Conservation (phyloP, 148 eudicot genomes). For the Hydrangea macrophylla region DNA sequence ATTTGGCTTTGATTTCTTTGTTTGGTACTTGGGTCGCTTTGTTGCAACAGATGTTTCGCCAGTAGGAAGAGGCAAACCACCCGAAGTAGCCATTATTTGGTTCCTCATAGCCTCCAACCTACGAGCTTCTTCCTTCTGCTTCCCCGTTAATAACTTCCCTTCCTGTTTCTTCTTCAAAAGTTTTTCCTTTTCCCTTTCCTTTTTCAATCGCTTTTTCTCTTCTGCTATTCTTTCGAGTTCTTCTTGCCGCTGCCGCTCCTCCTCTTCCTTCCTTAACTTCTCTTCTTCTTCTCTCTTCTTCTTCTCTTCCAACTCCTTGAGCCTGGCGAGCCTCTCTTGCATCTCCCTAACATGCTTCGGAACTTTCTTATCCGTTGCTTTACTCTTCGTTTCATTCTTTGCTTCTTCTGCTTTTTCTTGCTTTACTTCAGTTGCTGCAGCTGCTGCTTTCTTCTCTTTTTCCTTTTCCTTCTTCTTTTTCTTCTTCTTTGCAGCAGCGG, state of each 20-base stretch:
- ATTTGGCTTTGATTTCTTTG: constrained; percentile 63
- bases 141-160: constrained; percentile 70
- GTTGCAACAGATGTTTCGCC: constrained; percentile 41
- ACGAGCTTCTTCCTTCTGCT: constrained; percentile 93
- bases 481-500: constrained; percentile 71
- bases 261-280: constrained; percentile 76
- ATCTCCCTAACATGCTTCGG: constrained; percentile 84
- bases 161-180: constrained; percentile 62
- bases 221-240: constrained; percentile 72
- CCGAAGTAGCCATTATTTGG: constrained; percentile 56
- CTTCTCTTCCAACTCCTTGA: constrained; percentile 72
- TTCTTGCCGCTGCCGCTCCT: constrained; percentile 66
- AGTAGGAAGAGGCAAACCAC: constrained; percentile 41
- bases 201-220: constrained; percentile 69
- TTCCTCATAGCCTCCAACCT: constrained; percentile 74
- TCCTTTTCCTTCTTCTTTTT: constrained; percentile 80
- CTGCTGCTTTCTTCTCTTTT: constrained; percentile 40
- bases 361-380: constrained; percentile 64
- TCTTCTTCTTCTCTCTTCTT: constrained; percentile 84
- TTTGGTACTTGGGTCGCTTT: constrained; percentile 67
- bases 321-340: constrained; percentile 82
- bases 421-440: constrained; percentile 27
- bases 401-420: constrained; percentile 51
- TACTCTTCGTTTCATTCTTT: constrained; percentile 49
- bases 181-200: constrained; percentile 89